Conservation (phyloP, 2,329 filamentous ascomycete species). For the Raffaelea arxii region DNA sequence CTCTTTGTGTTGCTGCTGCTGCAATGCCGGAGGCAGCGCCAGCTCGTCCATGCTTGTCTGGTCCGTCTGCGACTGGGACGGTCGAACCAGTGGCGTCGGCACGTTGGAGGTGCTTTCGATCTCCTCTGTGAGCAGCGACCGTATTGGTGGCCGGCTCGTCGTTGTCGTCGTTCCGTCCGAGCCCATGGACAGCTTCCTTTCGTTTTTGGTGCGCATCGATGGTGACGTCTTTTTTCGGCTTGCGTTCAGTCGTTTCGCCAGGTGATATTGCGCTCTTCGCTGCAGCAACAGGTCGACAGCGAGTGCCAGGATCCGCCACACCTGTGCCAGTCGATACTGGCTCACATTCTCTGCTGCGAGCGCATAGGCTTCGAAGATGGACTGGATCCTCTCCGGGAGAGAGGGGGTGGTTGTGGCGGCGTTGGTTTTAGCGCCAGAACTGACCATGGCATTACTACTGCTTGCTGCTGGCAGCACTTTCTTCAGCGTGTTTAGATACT, state of each 20-base stretch:
- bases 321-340: conserved; percentile 52
- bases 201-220: not conserved
- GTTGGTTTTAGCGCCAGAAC: too few species aligned
- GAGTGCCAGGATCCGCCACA: conserved; percentile 52
- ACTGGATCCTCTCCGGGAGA: conserved; percentile 35
- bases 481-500: conserved; percentile 47
- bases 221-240: not conserved
- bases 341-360: conserved; percentile 45
- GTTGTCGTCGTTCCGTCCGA: not conserved
- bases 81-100: conserved; percentile 47
- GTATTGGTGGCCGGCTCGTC: conserved; percentile 16
- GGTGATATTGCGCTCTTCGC: conserved; percentile 47
- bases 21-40: conserved; percentile 36
- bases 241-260: conserved; percentile 32
- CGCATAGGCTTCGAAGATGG: conserved; percentile 48
- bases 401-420: too few species aligned
- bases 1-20: conserved; percentile 22
- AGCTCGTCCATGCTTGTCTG: conserved; percentile 39
- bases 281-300: conserved; percentile 44
- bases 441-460: conserved; percentile 14
- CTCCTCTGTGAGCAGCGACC: conserved; percentile 43
- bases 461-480: conserved; percentile 33
- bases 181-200: not conserved
- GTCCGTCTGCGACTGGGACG: conserved; percentile 23
- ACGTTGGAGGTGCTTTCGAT: conserved; percentile 55